These are phyloP conservation scores for Pseudogymnoascus sp. DNA, from an alignment of 2,329 filamentous ascomycete genomes.

Conservation along the genomic window DNA sequence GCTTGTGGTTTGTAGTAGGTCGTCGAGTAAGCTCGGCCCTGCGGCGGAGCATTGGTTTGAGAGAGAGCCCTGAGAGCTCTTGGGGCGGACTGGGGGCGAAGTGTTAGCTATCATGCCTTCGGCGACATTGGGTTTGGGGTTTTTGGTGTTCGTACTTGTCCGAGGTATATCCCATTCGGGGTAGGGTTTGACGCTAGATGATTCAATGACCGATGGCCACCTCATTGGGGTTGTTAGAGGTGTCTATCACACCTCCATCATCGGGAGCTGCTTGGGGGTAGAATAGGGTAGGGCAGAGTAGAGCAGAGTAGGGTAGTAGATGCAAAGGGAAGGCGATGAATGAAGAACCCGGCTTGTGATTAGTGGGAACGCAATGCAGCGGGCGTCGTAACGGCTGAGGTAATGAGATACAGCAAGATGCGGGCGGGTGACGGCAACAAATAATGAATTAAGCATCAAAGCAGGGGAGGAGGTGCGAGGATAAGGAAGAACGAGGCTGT, in stretches of 20 bases:
- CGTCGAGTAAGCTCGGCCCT: slow-evolving; percentile 5
- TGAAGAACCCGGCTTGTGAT: neutral
- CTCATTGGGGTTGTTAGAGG: slow-evolving; percentile 1
- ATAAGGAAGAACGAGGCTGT: neutral
- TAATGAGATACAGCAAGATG: slow-evolving; percentile 7
- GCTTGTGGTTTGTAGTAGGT: neutral
- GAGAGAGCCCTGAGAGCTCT: neutral
- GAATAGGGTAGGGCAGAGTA: neutral
- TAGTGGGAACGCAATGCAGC: neutral
- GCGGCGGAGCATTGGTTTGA: slow-evolving; percentile 1
- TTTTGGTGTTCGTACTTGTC: neutral
- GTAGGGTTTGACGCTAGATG: neutral
- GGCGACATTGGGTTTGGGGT: neutral
- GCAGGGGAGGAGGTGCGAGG: neutral
- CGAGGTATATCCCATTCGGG: slow-evolving; percentile 7
- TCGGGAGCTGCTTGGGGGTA: neutral
- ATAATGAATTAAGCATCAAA: slow-evolving; percentile 5
- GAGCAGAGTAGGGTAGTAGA: neutral
- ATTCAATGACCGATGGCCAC: neutral
- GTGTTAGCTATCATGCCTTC: neutral
- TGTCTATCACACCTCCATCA: slow-evolving; percentile 8
- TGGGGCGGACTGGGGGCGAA: neutral
- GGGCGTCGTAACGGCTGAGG: neutral
- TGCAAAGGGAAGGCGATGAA: neutral
- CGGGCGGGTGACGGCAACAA: neutral